Evolutionary conservation across 148 eudicot species (phyloP).

Genomic region (Linanthus parryae): DNA sequence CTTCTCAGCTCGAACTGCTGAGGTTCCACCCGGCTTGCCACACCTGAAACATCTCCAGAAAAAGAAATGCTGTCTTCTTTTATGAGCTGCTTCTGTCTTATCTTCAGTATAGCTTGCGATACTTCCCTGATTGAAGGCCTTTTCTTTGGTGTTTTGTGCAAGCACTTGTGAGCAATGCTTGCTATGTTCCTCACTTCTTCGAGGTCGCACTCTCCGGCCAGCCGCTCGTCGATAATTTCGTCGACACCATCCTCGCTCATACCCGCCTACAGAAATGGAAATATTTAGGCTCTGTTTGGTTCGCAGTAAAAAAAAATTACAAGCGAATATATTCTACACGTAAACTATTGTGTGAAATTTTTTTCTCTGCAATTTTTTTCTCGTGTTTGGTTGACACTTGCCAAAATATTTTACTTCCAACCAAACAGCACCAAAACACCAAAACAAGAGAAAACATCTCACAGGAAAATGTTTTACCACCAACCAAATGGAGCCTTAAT

Average conservation of each 20-base stretch:
- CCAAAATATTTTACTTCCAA: too few species aligned
- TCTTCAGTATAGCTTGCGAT: constrained; percentile 60
- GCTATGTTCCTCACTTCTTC: constrained; percentile 72
- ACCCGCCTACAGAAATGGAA: constrained; percentile 42
- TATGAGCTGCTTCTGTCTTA: constrained; percentile 49
- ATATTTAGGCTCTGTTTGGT: too few species aligned
- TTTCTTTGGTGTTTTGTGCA: constrained; percentile 67
- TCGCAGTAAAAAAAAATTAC: too few species aligned
- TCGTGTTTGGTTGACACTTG: too few species aligned
- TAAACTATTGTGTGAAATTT: too few species aligned
- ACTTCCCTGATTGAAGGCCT: constrained; percentile 81
- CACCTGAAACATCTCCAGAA: constrained; percentile 42
- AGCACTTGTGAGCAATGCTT: constrained; percentile 67
- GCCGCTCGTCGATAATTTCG: constrained; percentile 74
- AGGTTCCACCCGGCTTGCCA: constrained; percentile 50
- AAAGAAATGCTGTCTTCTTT: constrained; percentile 67
- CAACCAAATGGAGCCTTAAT: too few species aligned
- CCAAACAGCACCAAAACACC: too few species aligned
- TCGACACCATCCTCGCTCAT: constrained; percentile 96
- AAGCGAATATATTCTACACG: too few species aligned
- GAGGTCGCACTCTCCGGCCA: constrained; percentile 47
- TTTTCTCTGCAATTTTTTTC: too few species aligned
- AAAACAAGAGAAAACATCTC: too few species aligned
- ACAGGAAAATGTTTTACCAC: too few species aligned
- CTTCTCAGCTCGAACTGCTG: constrained; percentile 68